phyloP scores from a whole-genome alignment of 108 stramenopile genomes.

The Cyclostephanos tholiformis region DNA sequence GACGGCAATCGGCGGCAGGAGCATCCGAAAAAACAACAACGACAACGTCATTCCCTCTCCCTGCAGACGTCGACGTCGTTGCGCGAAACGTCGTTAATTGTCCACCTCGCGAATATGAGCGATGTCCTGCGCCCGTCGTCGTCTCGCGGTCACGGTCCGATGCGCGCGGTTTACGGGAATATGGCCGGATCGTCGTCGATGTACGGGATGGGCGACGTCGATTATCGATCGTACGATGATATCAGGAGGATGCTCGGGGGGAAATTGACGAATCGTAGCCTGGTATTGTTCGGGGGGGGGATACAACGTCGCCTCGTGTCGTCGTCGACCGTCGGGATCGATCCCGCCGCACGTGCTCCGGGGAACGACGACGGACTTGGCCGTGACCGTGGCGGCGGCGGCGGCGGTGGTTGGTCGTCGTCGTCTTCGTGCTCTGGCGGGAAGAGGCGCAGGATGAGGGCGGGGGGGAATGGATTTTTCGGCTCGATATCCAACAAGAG shows the following conservation, averaged over 20 bases:
- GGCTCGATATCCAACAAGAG: conserved; percentile 36
- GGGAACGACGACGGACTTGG: not conserved
- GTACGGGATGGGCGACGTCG: conserved; percentile 32
- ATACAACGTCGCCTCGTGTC: not conserved
- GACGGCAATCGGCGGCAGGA: not conserved
- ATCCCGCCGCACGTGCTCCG: too few species aligned
- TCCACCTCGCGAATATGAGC: conserved; percentile 16
- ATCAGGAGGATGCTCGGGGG: conserved; percentile 18
- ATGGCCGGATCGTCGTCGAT: conserved; percentile 19
- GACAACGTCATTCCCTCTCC: conserved; percentile 39
- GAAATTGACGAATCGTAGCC: conserved; percentile 42
- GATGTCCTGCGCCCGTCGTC: conserved; percentile 25
- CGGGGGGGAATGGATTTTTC: conserved; percentile 45
- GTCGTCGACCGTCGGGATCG: too few species aligned
- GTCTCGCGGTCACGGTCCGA: conserved; percentile 10
- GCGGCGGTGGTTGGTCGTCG: not conserved
- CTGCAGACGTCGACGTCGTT: conserved; percentile 32
- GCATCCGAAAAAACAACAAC: conserved; percentile 5
- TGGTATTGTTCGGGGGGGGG: conserved; percentile 43
- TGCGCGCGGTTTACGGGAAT: conserved; percentile 23
- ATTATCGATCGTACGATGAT: not conserved
- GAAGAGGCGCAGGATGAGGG: conserved; percentile 36
- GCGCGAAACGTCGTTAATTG: conserved; percentile 33
- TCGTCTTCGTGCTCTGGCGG: conserved; percentile 1
- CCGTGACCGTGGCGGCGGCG: too few species aligned